phyloP scores from a whole-genome alignment of 139 green algal species.

The Coelastrella sp. region DNA sequence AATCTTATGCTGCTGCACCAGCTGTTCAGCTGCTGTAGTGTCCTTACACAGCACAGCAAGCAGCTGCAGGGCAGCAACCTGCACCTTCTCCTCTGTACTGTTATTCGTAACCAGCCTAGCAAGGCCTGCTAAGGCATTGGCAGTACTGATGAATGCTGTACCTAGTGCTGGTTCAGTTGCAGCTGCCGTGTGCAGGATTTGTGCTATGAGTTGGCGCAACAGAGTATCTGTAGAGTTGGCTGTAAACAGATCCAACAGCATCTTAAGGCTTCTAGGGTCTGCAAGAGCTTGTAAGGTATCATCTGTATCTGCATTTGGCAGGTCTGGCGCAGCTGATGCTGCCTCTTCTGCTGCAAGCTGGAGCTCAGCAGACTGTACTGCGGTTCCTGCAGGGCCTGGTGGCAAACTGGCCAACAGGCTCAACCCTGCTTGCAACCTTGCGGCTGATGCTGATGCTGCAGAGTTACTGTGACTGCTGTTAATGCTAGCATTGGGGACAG shows the following conservation, averaged over 20 bases:
- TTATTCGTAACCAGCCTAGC: not conserved
- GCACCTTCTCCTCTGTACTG: slow-evolving; percentile 10
- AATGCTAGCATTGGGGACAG: not conserved
- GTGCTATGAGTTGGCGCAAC: not conserved
- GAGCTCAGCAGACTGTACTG: not conserved
- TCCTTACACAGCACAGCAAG: not conserved
- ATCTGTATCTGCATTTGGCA: not conserved
- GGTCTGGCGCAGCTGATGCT: not conserved
- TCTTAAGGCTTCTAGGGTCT: not conserved
- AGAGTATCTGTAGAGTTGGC: not conserved
- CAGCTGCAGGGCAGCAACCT: slow-evolving; percentile 25
- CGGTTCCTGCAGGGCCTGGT: not conserved
- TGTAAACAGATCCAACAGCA: not conserved
- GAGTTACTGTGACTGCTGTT: no score
- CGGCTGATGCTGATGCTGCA: not conserved
- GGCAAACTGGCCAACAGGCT: not conserved
- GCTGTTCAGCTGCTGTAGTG: not conserved
- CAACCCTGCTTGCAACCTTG: slow-evolving; percentile 8
- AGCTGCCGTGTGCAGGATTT: not conserved
- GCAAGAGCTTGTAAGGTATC: slow-evolving; percentile 3
- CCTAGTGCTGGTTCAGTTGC: slow-evolving; percentile 5
- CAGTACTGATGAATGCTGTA: not conserved
- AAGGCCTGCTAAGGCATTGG: not conserved
- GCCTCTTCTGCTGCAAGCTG: not conserved
- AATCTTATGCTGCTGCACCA: slow-evolving; percentile 29